These are phyloP conservation scores for Cladophialophora yegresii DNA, from an alignment of 2,329 filamentous ascomycete genomes.

Conservation along the genomic window DNA sequence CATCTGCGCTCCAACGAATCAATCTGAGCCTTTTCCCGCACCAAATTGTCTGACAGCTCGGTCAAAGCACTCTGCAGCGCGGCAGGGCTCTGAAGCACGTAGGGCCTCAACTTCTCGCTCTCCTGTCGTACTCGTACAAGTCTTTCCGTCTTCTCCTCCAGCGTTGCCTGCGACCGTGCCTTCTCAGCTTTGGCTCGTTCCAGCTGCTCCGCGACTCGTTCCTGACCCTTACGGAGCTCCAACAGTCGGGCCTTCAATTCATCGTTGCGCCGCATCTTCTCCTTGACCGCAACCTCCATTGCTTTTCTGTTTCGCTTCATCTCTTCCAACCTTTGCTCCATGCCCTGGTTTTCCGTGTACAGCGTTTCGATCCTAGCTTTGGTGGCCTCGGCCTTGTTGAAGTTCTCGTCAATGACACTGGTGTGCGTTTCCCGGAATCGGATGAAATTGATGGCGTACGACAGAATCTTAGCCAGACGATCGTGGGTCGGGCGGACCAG, in stretches of 20 bases:
- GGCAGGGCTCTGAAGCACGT: constrained; percentile 84
- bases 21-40: constrained; percentile 77
- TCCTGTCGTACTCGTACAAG: constrained; percentile 74
- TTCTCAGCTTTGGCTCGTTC: constrained; percentile 83
- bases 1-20: constrained; percentile 83
- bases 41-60: constrained; percentile 77
- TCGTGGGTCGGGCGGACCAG: constrained; percentile 88
- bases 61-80: constrained; percentile 78
- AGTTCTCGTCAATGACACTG: constrained; percentile 84
- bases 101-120: constrained; percentile 84
- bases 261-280: constrained; percentile 83
- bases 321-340: constrained; percentile 75
- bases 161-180: constrained; percentile 65
- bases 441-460: constrained; percentile 98
- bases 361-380: constrained; percentile 86
- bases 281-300: constrained; percentile 77
- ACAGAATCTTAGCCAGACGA: constrained; percentile 91
- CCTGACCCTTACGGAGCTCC: constrained; percentile 78
- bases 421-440: constrained; percentile 94
- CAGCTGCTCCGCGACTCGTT: constrained; percentile 77
- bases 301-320: constrained; percentile 77
- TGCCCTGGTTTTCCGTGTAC: constrained; percentile 81
- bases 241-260: constrained; percentile 80
- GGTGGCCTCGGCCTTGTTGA: constrained; percentile 83
- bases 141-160: constrained; percentile 55